These are phyloP conservation scores for Colletotrichum chlorophyti DNA, from an alignment of 2,329 filamentous ascomycete genomes.

Conservation along the genomic window DNA sequence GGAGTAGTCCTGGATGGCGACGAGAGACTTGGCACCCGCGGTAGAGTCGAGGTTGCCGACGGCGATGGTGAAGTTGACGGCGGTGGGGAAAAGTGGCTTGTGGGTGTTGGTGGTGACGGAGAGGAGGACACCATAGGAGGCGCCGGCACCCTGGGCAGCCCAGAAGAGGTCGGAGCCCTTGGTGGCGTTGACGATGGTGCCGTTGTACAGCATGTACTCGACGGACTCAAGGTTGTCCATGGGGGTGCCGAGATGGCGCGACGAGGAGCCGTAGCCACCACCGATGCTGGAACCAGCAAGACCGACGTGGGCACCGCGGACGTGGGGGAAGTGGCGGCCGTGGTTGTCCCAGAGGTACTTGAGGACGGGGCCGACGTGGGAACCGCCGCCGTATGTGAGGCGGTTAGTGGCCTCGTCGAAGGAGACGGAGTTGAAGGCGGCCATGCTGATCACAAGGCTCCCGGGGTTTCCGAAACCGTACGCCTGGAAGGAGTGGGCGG, in stretches of 20 bases:
- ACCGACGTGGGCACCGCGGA: constrained; percentile 27
- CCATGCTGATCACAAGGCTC: constrained; percentile 28
- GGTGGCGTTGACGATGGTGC: constrained; percentile 25
- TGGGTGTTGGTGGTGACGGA: constrained; percentile 28
- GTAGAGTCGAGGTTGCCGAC: constrained; percentile 9
- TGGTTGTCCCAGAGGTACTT: constrained; percentile 28
- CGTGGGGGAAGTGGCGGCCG: constrained; percentile 28
- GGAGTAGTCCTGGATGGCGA: constrained; percentile 26
- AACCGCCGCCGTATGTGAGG: constrained; percentile 25
- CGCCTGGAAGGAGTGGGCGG: constrained; percentile 27
- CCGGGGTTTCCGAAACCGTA: constrained; percentile 28
- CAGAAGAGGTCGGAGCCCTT: constrained; percentile 28
- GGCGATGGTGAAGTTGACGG: constrained; percentile 25
- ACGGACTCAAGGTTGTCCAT: constrained; percentile 27
- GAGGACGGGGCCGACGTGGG: constrained; percentile 25
- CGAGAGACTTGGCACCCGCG: constrained; percentile 13
- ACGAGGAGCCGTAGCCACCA: constrained; percentile 23
- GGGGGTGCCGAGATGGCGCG: constrained; percentile 27
- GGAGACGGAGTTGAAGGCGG: constrained; percentile 22
- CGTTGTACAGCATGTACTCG: constrained; percentile 31
- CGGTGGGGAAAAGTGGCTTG: constrained; percentile 19
- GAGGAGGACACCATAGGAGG: constrained; percentile 27
- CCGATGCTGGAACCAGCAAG: constrained; percentile 28
- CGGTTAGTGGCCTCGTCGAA: constrained; percentile 21
- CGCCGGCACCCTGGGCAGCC: constrained; percentile 29